phyloP scores from a whole-genome alignment of 2,329 filamentous ascomycete species.

The Ophiognomonia clavigignenti-juglandacearum region DNA sequence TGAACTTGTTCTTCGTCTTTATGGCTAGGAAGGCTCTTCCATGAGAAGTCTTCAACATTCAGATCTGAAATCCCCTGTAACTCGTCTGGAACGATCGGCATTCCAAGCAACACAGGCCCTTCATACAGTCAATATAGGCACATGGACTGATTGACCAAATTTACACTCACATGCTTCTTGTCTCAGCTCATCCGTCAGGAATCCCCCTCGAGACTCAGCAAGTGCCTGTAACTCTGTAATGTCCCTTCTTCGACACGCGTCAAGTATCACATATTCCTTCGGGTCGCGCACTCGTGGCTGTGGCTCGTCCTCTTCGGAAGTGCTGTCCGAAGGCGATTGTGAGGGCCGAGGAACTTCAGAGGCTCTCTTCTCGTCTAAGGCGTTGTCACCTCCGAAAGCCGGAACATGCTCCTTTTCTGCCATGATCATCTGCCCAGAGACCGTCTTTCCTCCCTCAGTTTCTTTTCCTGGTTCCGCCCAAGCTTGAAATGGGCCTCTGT shows the following conservation, averaged over 20 bases:
- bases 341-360: too few species aligned
- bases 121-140: not conserved
- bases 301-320: too few species aligned
- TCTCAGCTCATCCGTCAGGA: constrained; percentile 64
- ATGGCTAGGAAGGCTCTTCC: constrained; percentile 68
- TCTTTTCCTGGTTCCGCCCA: too few species aligned
- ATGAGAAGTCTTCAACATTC: constrained; percentile 29
- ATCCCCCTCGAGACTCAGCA: constrained; percentile 61
- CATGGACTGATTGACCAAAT: not conserved
- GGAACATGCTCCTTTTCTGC: too few species aligned
- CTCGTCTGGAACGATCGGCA: constrained; percentile 21
- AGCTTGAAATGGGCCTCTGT: too few species aligned
- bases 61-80: constrained; percentile 16
- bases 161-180: constrained; percentile 76
- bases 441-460: too few species aligned
- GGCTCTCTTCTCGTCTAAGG: too few species aligned
- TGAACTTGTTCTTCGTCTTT: constrained; percentile 85
- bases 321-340: too few species aligned
- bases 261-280: constrained; percentile 45
- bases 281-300: too few species aligned
- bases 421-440: too few species aligned
- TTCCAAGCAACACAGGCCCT: constrained; percentile 61
- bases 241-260: constrained; percentile 57
- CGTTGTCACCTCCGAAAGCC: too few species aligned
- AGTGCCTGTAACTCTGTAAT: constrained; percentile 50